Base-by-base conservation (phyloP, 2,329 filamentous ascomycete genomes). In the Huntiella moniliformis region DNA sequence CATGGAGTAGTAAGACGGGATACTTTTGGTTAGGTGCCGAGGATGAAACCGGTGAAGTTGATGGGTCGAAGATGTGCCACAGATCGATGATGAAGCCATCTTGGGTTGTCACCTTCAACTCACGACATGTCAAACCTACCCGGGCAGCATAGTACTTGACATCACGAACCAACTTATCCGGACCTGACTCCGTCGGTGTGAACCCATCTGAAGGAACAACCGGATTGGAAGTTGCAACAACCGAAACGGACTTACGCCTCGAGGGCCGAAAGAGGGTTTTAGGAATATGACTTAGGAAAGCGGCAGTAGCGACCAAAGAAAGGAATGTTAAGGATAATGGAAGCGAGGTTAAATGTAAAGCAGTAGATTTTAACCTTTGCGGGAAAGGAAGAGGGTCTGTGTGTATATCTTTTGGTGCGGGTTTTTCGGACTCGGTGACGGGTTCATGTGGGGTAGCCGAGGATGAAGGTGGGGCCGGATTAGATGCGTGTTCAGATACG, bases 1-100 rank as follows among this genome's bases (percentile, higher is more conserved):
- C 88, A 54, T 93, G 88, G 49, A 96, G 79, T 54, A 96, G 68
- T 1, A 95, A 67, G 0, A 95, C 75, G 0, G 88, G 87, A 51
- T 91, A 94, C 54, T 77, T 82, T 47, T 18, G 6, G 10, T 38
- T 33, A 4, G 47, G 39, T 10, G 13, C 13, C n/a, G 22, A 11
- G 4, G 45, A n/a, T 8, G n/a, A 12, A 3, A 18, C 13, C 56
- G 85, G 79, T 50, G 88, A 80, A 42, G 70, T 72, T 15, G 40
- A 36, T 0, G 88, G 88, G 52, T 94, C 80, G 58, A 83, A 93
- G 18, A 95, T 69, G 58, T 95, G 88, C 79, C 83, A 93, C 1
- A 95, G 67, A 16, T 82, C 76, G 51, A 95, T 81, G 39, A 95
- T 74, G 57, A 94, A 95, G 1, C 87, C 87, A 55, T 96, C 88